Conservation (phyloP, 192 early-diverging fungal species). For the Entomortierella chlamydospora region DNA sequence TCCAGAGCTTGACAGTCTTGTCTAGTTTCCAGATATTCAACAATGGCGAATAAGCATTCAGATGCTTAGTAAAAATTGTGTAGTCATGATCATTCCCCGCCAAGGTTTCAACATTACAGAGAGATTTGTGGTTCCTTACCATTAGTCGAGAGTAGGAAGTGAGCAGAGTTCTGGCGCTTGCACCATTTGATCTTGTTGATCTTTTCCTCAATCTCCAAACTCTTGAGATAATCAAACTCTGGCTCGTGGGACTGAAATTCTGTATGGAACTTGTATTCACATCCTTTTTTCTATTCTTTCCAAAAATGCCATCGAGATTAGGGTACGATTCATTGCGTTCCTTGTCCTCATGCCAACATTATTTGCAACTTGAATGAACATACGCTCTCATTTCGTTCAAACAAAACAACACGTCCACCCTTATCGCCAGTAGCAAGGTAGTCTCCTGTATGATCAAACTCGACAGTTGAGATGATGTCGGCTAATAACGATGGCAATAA, state of each 20-base stretch:
- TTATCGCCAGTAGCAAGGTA: conserved; percentile 98
- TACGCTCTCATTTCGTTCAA: conserved; percentile 97
- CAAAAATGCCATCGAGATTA: not conserved
- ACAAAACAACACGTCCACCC: conserved; percentile 96
- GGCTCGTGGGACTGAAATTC: conserved; percentile 99
- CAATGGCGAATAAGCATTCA: not conserved
- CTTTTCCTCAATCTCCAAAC: conserved; percentile 99
- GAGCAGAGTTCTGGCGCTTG: conserved; percentile 94
- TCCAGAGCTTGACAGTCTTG: conserved; percentile 99
- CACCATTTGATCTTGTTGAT: conserved; percentile 99
- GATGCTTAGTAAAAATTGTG: not conserved
- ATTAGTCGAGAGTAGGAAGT: conserved; percentile 97
- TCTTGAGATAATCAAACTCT: conserved; percentile 99
- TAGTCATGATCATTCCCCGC: not conserved
- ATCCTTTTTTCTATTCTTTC: conserved; percentile 87
- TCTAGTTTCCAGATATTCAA: conserved; percentile 62
- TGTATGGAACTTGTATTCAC: conserved; percentile 99
- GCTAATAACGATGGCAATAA: conserved; percentile 62
- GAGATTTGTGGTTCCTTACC: conserved; percentile 57
- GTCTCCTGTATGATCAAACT: conserved; percentile 97
- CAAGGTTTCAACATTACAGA: not conserved
- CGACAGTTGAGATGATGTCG: conserved; percentile 98
- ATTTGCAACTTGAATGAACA: conserved; percentile 47
- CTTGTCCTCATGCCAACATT: not conserved
- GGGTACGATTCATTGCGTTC: not conserved